phyloP scores from a whole-genome alignment of 805 yeast genomes.

The Schizosaccharomyces octosporus region DNA sequence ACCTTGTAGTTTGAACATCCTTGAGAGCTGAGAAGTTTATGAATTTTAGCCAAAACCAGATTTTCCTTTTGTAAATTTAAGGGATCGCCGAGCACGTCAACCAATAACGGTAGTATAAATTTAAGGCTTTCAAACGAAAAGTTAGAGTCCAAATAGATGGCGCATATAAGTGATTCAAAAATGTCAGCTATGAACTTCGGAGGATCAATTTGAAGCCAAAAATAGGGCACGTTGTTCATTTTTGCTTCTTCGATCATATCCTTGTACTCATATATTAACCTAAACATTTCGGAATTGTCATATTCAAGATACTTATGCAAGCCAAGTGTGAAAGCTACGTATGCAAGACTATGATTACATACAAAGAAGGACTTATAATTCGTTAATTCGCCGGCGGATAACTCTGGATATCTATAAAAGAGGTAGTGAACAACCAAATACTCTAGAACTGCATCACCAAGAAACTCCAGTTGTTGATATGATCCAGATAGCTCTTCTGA shows the following conservation, averaged over 20 bases:
- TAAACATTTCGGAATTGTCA: background rate
- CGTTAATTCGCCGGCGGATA: slow-evolving; percentile 2
- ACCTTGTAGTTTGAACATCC: background rate
- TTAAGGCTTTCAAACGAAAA: background rate
- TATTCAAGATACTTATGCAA: slow-evolving; percentile 1
- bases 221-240: background rate
- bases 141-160: slow-evolving; percentile 3
- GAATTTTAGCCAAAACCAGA: background rate
- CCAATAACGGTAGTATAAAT: background rate
- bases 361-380: slow-evolving; percentile 3
- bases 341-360: slow-evolving; percentile 3
- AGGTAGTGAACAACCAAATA: slow-evolving; percentile 1
- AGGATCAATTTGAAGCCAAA: slow-evolving; percentile 3
- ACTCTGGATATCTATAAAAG: slow-evolving; percentile 1
- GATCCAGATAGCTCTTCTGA: background rate
- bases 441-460: slow-evolving; percentile 4
- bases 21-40: background rate
- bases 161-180: slow-evolving; percentile 3
- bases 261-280: slow-evolving; percentile 2
- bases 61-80: background rate
- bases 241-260: background rate
- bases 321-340: slow-evolving; percentile 1
- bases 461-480: slow-evolving; percentile 4
- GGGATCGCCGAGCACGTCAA: background rate
- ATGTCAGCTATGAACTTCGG: slow-evolving; percentile 4